Conservation (phyloP, 2,329 filamentous ascomycete genomes). For the Colletotrichum ledebouriae region DNA sequence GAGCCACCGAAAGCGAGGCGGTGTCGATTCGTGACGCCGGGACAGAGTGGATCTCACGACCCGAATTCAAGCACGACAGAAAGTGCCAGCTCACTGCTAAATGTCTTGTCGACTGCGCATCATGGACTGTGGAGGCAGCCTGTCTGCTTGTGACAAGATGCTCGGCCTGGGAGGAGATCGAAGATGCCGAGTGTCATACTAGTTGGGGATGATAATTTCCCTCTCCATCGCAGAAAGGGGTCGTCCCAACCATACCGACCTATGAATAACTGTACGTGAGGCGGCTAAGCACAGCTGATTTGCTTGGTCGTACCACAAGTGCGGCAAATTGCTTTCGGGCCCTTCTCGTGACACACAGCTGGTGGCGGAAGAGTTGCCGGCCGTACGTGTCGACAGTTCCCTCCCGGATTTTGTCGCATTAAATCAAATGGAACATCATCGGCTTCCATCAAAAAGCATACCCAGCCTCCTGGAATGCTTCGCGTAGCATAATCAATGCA, state of each 20-base stretch:
- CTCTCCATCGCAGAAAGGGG: not conserved
- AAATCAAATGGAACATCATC: conserved; percentile 10
- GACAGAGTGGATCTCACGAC: conserved; percentile 2
- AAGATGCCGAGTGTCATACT: conserved; percentile 6
- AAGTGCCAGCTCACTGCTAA: not conserved
- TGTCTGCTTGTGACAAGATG: not conserved
- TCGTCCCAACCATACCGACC: not conserved
- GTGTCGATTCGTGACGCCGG: not conserved
- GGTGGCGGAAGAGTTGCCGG: conserved; percentile 10
- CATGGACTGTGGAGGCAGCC: conserved; percentile 2
- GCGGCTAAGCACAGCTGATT: conserved; percentile 23
- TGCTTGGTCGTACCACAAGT: conserved; percentile 11
- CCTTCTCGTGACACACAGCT: not conserved
- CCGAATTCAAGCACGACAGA: no score
- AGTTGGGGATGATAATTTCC: conserved; percentile 8
- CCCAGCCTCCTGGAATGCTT: conserved; percentile 33
- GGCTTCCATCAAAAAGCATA: conserved; percentile 36
- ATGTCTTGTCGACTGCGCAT: not conserved
- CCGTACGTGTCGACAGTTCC: not conserved
- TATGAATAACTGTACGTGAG: not conserved
- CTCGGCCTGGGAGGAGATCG: not conserved
- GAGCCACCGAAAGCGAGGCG: not conserved
- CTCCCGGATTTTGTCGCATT: conserved; percentile 17
- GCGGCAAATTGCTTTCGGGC: conserved; percentile 24
- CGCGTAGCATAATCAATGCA: conserved; percentile 34